A percentile compares a stretch with the other conserved stretches of the same genome.
Evolutionary conservation across 345 rosid species (phyloP).

Genomic region (Citrus maxima): DNA sequence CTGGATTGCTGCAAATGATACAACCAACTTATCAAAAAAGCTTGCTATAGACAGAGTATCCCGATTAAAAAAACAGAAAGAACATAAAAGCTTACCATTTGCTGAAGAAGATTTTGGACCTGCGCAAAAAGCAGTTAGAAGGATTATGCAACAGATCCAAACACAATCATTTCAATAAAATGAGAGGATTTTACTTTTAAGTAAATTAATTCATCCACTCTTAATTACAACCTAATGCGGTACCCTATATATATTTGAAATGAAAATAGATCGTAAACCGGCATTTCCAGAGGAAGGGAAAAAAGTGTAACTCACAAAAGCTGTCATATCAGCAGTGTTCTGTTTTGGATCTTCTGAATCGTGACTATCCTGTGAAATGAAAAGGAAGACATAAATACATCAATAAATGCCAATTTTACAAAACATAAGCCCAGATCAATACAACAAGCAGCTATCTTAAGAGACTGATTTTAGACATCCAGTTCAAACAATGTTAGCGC

Average conservation of each 20-base stretch:
- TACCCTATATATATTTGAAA: neutral
- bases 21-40: conserved; percentile 6
- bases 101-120: conserved; percentile 89
- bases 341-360: conserved; percentile 52
- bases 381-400: neutral
- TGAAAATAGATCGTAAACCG: neutral
- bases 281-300: neutral
- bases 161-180: conserved; percentile 2
- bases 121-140: conserved; percentile 22
- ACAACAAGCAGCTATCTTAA: neutral
- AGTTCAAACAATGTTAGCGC: neutral
- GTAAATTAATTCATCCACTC: neutral
- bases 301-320: conserved; percentile 41
- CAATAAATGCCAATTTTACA: neutral
- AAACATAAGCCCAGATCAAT: neutral
- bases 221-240: neutral
- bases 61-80: conserved; percentile 9
- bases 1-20: conserved; percentile 66
- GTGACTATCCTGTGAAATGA: conserved; percentile 42
- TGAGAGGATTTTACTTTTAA: neutral
- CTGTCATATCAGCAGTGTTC: conserved; percentile 57
- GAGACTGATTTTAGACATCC: neutral
- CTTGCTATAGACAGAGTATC: neutral
- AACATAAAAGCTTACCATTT: conserved; percentile 56
- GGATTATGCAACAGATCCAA: conserved; percentile 5